phyloP scores from a whole-genome alignment of 345 rosid genomes.

The thale cress (Arabidopsis thaliana) region TAIR10.1 NC_003076.8:8999001-8999500 shows the following conservation, averaged over 20 bases:
- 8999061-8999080: slow-evolving; percentile 12
- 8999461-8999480: slow-evolving; percentile 64
- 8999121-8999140: slow-evolving; percentile 4
- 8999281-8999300: slow-evolving; percentile 37
- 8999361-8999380: slow-evolving; percentile 27
- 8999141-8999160: slow-evolving; percentile 9
- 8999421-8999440: slow-evolving; percentile 48
- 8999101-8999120: slow-evolving; percentile 13
- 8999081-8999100: slow-evolving; percentile 12
- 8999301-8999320: slow-evolving; percentile 37
- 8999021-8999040: slow-evolving; percentile 28
- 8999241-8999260: slow-evolving; percentile 24
- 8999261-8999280: neutral
- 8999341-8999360: slow-evolving; percentile 41
- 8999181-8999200: slow-evolving; percentile 5
- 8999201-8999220: slow-evolving; percentile 2
- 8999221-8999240: slow-evolving; percentile 10
- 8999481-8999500: slow-evolving; percentile 60
- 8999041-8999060: neutral
- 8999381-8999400: slow-evolving; percentile 38
- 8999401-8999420: slow-evolving; percentile 46
- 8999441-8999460: slow-evolving; percentile 58
- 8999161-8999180: slow-evolving; percentile 6
- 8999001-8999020: slow-evolving; percentile 7
- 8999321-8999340: slow-evolving; percentile 31